Base-by-base conservation (phyloP, 164 flowering plant species). In the Tetrastigma voinierianum region DNA sequence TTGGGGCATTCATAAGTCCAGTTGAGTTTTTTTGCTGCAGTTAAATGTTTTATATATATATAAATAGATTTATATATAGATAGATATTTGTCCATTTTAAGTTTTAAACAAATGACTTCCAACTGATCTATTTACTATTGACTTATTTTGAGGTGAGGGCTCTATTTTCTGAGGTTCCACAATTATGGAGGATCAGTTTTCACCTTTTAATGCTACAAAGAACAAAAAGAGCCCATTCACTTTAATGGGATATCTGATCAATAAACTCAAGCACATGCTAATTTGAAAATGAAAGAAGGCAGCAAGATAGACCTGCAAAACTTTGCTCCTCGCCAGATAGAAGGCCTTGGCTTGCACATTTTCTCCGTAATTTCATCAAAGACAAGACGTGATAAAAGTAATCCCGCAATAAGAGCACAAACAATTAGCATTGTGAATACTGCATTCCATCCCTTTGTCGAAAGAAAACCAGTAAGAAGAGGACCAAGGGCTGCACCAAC, bases 401-500 rank as follows among this genome's bases (percentile, higher is more conserved):
- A 83, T 16, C 90, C 94, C 16, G 98, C 98, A 64, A 80, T 63
- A 57, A 83, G 70, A 60, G 96, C 92, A 65, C 90, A 80, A 60
- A 61, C 10, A 51, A 68, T 74, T n/a, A 93, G 81, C 97, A 93
- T 90, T 0, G 4, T 6, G 53, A 91, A 93, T 62, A 93, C 97
- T 10, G 77, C 79, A 84, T 83, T 67, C 98, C 98, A 93, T 32
- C 98, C 89, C 73, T 71, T 70, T 10, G 81, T 72, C 9, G 97
- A 89, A 25, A 93, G 60, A 74, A n/a, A 81, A 11, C 98, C 98
- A 12, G 98, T 93, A n/a, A n/a, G 81, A 61, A 90, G 83, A 55
- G 97, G 98, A 47, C 98, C 98, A 55, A n/a, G 43, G 62, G 98
- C 89, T 17, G 97, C 97, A 66, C 98, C 98, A 46, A 74, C 79